Percentiles rank a stretch among this genome's conserved stretches.
Evolutionary conservation across 2,329 filamentous ascomycete species (phyloP).

Genomic region (Pseudogymnoascus sp.): DNA sequence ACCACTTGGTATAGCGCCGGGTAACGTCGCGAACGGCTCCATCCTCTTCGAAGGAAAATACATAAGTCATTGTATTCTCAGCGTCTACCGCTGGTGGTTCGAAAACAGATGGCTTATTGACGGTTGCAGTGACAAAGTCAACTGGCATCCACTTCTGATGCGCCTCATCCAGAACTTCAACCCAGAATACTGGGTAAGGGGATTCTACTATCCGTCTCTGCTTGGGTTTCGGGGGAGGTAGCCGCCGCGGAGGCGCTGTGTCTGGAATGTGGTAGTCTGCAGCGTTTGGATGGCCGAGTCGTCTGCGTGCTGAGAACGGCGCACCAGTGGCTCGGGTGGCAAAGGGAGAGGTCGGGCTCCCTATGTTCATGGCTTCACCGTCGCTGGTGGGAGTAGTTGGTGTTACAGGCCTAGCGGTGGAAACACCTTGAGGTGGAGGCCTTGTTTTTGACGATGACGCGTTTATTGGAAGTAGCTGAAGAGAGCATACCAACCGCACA

Average conservation of each 20-base stretch:
- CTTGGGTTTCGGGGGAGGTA: slow-evolving; percentile 29
- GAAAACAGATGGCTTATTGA: slow-evolving; percentile 66
- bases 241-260: slow-evolving; percentile 30
- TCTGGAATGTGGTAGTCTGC: slow-evolving; percentile 44
- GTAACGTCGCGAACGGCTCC: slow-evolving; percentile 78
- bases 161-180: slow-evolving; percentile 79
- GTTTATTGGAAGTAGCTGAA: slow-evolving; percentile 70
- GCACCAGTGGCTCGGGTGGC: slow-evolving; percentile 13
- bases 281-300: slow-evolving; percentile 34
- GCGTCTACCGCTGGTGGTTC: slow-evolving; percentile 76
- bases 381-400: slow-evolving; percentile 27
- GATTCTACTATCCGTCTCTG: slow-evolving; percentile 55
- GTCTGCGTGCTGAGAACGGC: slow-evolving; percentile 21
- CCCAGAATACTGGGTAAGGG: slow-evolving; percentile 81
- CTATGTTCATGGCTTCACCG: slow-evolving; percentile 17
- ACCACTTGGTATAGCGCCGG: slow-evolving; percentile 76
- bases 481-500: slow-evolving; percentile 76
- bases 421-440: slow-evolving; percentile 30
- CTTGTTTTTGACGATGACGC: slow-evolving; percentile 29
- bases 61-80: slow-evolving; percentile 73
- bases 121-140: slow-evolving; percentile 73
- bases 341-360: slow-evolving; percentile 14
- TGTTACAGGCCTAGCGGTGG: slow-evolving; percentile 25
- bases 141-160: slow-evolving; percentile 88
- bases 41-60: slow-evolving; percentile 76